phyloP scores from a whole-genome alignment of 495 filamentous ascomycete species.

The Aspergillus sclerotioniger region DNA sequence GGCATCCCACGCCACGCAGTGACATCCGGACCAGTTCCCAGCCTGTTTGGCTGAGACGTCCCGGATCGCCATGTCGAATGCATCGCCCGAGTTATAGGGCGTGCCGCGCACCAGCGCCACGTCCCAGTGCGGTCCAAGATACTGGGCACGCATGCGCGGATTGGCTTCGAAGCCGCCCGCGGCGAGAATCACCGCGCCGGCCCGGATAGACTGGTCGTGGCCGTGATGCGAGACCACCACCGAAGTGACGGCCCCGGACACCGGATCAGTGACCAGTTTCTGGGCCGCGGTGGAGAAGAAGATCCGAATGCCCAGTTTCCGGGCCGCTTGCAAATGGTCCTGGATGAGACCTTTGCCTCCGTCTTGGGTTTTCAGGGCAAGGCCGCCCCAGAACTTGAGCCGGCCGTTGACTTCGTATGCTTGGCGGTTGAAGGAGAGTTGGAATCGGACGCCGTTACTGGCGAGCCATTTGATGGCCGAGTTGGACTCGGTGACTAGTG shows the following conservation, averaged over 20 bases:
- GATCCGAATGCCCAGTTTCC: constrained; percentile 37
- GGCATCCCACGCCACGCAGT: constrained; percentile 62
- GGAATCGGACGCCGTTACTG: constrained; percentile 50
- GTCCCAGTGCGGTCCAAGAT: constrained; percentile 62
- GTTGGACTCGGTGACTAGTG: constrained; percentile 47
- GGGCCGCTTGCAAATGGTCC: constrained; percentile 44
- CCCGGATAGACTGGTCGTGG: constrained; percentile 27
- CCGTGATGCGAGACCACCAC: constrained; percentile 32
- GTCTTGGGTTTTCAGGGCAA: constrained; percentile 55
- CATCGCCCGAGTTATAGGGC: constrained; percentile 58
- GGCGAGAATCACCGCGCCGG: constrained; percentile 50
- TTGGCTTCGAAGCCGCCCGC: constrained; percentile 63
- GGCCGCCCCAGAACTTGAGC: constrained; percentile 61
- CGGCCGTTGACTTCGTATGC: constrained; percentile 54
- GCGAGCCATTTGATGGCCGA: constrained; percentile 55
- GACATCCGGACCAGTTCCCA: constrained; percentile 62
- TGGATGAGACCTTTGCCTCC: constrained; percentile 57
- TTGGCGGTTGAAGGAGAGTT: constrained; percentile 61
- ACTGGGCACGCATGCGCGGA: constrained; percentile 51
- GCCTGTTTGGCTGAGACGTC: constrained; percentile 46
- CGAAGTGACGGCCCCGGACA: constrained; percentile 34
- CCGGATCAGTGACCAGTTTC: constrained; percentile 34
- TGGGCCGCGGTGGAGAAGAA: constrained; percentile 44
- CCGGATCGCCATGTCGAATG: constrained; percentile 47
- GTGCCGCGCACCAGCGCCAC: constrained; percentile 58